phyloP scores from a whole-genome alignment of 108 stramenopile genomes.

The Aurantiochytrium sp. region DNA sequence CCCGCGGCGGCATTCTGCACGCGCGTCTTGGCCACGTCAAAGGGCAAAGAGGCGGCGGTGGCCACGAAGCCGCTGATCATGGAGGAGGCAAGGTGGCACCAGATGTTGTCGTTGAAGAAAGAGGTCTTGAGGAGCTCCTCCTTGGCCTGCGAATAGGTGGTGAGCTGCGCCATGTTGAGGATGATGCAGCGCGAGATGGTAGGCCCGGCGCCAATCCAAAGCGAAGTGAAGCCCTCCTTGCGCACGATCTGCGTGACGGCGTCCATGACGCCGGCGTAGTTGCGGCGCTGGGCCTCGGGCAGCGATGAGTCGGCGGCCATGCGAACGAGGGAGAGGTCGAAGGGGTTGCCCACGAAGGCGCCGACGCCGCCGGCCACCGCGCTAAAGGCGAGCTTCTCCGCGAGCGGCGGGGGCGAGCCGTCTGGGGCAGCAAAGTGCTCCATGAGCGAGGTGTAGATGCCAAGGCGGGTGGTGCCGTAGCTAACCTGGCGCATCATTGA shows the following conservation, averaged over 20 bases:
- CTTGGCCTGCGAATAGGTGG: constrained; percentile 29
- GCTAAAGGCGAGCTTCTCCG: constrained; percentile 76
- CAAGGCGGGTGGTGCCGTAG: constrained; percentile 96
- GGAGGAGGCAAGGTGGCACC: constrained; percentile 27
- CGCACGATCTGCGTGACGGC: constrained; percentile 75
- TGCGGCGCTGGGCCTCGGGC: constrained; percentile 72
- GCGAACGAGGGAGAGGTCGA: constrained; percentile 90
- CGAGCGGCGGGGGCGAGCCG: constrained; percentile 76
- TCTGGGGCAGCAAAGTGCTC: constrained; percentile 68
- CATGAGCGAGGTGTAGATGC: constrained; percentile 85
- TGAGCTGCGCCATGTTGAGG: constrained; percentile 28
- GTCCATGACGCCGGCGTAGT: constrained; percentile 95
- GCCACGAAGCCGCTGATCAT: constrained; percentile 77
- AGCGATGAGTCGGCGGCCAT: constrained; percentile 92
- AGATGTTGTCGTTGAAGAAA: constrained; percentile 1
- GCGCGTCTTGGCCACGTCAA: constrained; percentile 89
- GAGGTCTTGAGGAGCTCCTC: constrained; percentile 3
- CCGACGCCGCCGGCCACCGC: constrained; percentile 88
- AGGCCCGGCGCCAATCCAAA: constrained; percentile 30
- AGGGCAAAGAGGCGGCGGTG: constrained; percentile 86
- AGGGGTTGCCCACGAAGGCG: constrained; percentile 91
- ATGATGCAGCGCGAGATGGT: constrained; percentile 32
- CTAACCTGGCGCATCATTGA: constrained; percentile 73
- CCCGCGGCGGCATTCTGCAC: constrained; percentile 72
- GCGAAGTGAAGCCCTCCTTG: constrained; percentile 62